phyloP scores from a whole-genome alignment of 1,139 yeast genomes.

The Debaryomyces subglobosus region DNA sequence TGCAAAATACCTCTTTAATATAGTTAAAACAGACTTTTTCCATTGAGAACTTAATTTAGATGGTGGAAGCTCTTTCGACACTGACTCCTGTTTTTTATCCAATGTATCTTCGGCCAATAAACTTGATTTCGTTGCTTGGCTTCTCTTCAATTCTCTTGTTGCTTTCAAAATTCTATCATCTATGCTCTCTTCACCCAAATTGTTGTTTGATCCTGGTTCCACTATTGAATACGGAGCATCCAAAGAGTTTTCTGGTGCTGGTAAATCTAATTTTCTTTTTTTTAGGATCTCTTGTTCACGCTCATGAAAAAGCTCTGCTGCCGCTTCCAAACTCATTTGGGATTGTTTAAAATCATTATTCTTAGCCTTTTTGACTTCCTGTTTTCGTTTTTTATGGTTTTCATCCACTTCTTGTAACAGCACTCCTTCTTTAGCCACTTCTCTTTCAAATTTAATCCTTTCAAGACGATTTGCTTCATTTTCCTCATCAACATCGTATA shows the following conservation, averaged over 20 bases:
- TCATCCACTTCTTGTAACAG: conserved; percentile 41
- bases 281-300: conserved; percentile 45
- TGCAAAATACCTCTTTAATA: conserved; percentile 20
- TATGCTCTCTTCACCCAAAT: conserved; percentile 10
- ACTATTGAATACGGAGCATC: not conserved
- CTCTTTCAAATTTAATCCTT: conserved; percentile 45
- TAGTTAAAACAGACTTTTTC: not conserved
- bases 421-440: conserved; percentile 54
- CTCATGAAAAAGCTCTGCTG: conserved; percentile 37
- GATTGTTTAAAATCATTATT: conserved; percentile 20
- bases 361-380: conserved; percentile 25
- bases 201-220: not conserved
- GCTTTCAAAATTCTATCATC: conserved; percentile 35
- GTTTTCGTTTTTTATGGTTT: conserved; percentile 34
- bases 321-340: conserved; percentile 30
- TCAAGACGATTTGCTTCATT: conserved; percentile 39
- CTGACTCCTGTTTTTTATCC: not conserved
- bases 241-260: conserved; percentile 39
- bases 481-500: conserved; percentile 71
- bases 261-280: conserved; percentile 57
- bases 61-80: not conserved
- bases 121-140: conserved; percentile 20
- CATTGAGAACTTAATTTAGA: not conserved
- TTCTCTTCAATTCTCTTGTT: conserved; percentile 24
- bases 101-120: conserved; percentile 14